A percentile compares a stretch with the other conserved stretches of the same genome.
phyloP scores from a whole-genome alignment of 768 basidiomycete genomes.

The Amanita rubescens region DNA sequence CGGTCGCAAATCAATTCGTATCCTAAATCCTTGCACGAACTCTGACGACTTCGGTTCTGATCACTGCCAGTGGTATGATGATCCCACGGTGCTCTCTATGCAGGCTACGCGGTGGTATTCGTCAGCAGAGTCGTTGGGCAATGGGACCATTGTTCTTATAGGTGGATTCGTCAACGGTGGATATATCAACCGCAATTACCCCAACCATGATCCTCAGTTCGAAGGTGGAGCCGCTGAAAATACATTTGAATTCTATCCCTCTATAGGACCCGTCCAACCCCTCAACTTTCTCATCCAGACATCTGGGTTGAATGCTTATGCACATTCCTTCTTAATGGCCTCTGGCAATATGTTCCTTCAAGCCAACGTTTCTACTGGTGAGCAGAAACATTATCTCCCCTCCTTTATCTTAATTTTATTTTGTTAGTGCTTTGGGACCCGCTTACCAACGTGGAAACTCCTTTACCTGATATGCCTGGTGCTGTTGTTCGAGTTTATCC shows the following conservation, averaged over 20 bases:
- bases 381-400: constrained; percentile 18
- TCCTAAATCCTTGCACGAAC: constrained; percentile 68
- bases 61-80: constrained; percentile 68
- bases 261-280: constrained; percentile 38
- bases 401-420: constrained; percentile 9
- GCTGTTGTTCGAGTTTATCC: constrained; percentile 80
- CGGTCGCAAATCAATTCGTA: constrained; percentile 70
- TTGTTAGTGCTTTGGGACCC: constrained; percentile 44
- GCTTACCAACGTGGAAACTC: constrained; percentile 46
- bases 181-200: constrained; percentile 71
- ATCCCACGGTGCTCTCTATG: constrained; percentile 54
- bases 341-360: constrained; percentile 79
- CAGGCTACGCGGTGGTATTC: constrained; percentile 74
- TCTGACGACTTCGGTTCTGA: constrained; percentile 38
- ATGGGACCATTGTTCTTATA: constrained; percentile 74
- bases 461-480: constrained; percentile 66
- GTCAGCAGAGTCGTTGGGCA: constrained; percentile 61
- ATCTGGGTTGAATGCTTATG: constrained; percentile 73
- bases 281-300: constrained; percentile 67
- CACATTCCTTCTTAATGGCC: constrained; percentile 66
- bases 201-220: constrained; percentile 53
- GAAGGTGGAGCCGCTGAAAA: constrained; percentile 73
- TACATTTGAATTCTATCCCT: constrained; percentile 79
- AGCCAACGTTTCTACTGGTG: constrained; percentile 72
- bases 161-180: constrained; percentile 78